Percentiles rank a stretch among this genome's conserved stretches.
Evolutionary conservation across 805 yeast genomes (phyloP).

Genomic region (Saccharomyces mikatae): DNA sequence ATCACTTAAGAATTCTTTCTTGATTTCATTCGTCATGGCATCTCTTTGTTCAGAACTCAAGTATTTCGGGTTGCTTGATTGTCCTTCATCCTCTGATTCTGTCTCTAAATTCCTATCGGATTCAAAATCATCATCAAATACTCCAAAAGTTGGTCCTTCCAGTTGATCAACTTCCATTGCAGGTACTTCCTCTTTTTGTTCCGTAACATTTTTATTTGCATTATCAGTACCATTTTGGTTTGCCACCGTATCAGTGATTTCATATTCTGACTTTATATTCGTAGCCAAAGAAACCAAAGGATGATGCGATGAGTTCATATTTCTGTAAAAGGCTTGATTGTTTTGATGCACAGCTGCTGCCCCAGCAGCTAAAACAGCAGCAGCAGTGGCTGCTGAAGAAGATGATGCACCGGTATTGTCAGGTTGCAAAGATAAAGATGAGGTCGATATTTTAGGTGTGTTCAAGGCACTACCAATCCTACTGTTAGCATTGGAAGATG

Average conservation of each 20-base stretch:
- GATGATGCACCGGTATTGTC: constrained; percentile 3
- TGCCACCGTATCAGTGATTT: neutral
- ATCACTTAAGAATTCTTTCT: constrained; percentile 11
- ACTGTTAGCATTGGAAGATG: neutral
- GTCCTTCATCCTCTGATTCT: constrained; percentile 9
- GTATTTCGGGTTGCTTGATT: constrained; percentile 1
- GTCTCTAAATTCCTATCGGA: neutral
- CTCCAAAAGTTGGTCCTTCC: neutral
- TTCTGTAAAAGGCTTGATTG: constrained; percentile 16
- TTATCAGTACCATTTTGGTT: neutral
- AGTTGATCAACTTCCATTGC: constrained; percentile 1
- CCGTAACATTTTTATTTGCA: neutral
- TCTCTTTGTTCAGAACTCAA: constrained; percentile 14
- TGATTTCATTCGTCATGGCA: constrained; percentile 6
- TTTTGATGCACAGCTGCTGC: constrained; percentile 21
- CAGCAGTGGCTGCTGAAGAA: constrained; percentile 17
- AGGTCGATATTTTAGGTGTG: constrained; percentile 17
- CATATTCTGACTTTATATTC: neutral
- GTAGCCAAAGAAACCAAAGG: constrained; percentile 3
- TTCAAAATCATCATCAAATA: neutral
- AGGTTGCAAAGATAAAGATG: constrained; percentile 4
- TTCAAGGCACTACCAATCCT: constrained; percentile 8
- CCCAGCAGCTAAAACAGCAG: constrained; percentile 22
- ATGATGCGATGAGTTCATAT: constrained; percentile 4
- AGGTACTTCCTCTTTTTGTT: neutral